Evolutionary conservation across 805 yeast genomes (phyloP), one percentile per base, ranked within the genome.

Genomic region (Cyberlindnera nakhonratchasimensis): DNA sequence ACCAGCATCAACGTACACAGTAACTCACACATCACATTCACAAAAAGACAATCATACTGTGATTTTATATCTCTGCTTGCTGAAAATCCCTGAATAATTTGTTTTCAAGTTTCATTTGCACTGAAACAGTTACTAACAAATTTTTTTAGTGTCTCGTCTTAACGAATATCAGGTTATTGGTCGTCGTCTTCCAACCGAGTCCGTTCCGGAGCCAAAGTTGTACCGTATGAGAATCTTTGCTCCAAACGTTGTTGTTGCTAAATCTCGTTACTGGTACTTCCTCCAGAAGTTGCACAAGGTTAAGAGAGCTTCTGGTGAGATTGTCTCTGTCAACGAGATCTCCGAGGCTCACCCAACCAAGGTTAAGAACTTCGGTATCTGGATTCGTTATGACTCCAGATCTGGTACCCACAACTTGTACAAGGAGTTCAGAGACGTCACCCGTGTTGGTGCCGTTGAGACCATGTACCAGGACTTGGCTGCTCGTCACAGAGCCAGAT

Each of bases 371-470:
- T 93, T 90, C 71, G 99, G 97, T 80, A 74, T 93, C 79, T 93
- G 99, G 99, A 86, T 93, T 73, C 90, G 99, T 82, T 93, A 93
- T 86, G 99, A 93, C 72, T 93, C 99, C 59, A 95, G 99, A 86
- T 93, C 99, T 62, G 99, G 99, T 80, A 90, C 96, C 68, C 99
- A 93, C 95, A 93, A 93, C 95, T 93, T 93, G 97, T 93, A 93
- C 96, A 93, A 93, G 83, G 99, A 93, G 81, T 87, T 88, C 93
- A 89, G 99, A 78, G 99, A 91, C 66, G 95, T 91, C 64, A 77
- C 96, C 80, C 93, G 99, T 81, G 95, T 89, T 56, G 96, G 87
- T 73, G 99, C 98, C 62, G 97, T 93, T 69, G 96, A 86, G 75
- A 79, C 93, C 70, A 84, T 93, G 84, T 93, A 93, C 93, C 90